Percentiles rank a stretch among this genome's conserved stretches.
phyloP scores from a whole-genome alignment of 768 basidiomycete species.

The Lactarius psammicola region DNA sequence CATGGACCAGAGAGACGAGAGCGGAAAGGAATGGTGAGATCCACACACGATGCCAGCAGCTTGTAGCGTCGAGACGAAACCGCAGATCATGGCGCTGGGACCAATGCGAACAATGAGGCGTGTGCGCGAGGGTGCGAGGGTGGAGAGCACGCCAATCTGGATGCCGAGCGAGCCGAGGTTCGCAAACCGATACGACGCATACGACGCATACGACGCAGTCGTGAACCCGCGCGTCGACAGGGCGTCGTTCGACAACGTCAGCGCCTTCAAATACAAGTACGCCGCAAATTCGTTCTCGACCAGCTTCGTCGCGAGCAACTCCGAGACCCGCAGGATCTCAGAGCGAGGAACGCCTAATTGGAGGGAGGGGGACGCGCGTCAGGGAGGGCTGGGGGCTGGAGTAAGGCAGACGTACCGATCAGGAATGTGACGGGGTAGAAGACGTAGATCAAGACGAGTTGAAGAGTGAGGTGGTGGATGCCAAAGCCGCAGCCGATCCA shows the following conservation, averaged over 20 bases:
- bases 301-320: constrained; percentile 82
- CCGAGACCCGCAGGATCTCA: constrained; percentile 81
- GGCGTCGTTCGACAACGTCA: constrained; percentile 46
- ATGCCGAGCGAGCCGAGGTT: constrained; percentile 86
- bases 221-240: too few species aligned
- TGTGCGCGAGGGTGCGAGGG: constrained; percentile 65
- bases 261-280: constrained; percentile 55
- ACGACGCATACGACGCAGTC: constrained; percentile 83
- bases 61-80: too few species aligned
- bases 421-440: constrained; percentile 88
- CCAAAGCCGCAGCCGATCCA: too few species aligned
- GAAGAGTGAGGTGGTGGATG: too few species aligned
- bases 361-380: too few species aligned
- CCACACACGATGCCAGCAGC: too few species aligned
- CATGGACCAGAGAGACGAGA: neutral
- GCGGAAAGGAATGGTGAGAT: neutral
- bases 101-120: constrained; percentile 71
- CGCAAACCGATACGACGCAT: constrained; percentile 91
- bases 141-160: constrained; percentile 72
- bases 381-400: constrained; percentile 12
- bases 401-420: constrained; percentile 39
- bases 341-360: constrained; percentile 60
- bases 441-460: too few species aligned
- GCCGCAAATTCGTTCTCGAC: constrained; percentile 86
- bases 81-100: too few species aligned